Percentiles rank a stretch among this genome's conserved stretches.
Conservation (phyloP, 371 early-diverging fungal species). For the Mucor mucedo region DNA sequence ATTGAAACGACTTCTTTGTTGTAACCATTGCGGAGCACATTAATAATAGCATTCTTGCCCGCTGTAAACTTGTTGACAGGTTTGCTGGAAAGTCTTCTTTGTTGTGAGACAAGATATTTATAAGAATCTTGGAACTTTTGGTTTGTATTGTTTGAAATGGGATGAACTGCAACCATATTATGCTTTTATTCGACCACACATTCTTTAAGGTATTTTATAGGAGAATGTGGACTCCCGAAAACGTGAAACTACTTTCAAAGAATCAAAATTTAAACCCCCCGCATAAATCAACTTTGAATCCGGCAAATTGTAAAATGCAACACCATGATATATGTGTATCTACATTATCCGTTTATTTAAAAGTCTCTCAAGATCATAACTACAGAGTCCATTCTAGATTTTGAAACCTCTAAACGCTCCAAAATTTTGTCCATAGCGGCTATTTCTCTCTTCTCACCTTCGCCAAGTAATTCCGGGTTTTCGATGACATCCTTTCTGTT, state of each 20-base stretch:
- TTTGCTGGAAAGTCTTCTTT: background rate
- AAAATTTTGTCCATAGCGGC: slow-evolving; percentile 55
- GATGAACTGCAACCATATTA: slow-evolving; percentile 1
- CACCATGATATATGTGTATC: background rate
- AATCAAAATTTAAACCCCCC: background rate
- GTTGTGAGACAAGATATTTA: background rate
- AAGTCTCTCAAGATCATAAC: slow-evolving; percentile 74
- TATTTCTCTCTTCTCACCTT: slow-evolving; percentile 62
- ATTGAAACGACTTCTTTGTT: background rate
- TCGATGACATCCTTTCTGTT: slow-evolving; percentile 76
- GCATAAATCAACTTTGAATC: background rate
- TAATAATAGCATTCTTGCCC: background rate
- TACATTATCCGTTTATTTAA: slow-evolving; percentile 25
- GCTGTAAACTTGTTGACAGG: background rate
- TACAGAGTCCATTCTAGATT: slow-evolving; percentile 69
- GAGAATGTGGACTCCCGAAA: background rate
- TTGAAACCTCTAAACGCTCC: slow-evolving; percentile 63
- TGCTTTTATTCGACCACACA: background rate
- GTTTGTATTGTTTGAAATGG: background rate
- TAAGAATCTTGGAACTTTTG: background rate
- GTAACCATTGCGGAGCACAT: background rate
- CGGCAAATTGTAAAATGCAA: background rate
- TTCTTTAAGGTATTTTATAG: background rate
- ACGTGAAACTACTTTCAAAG: background rate
- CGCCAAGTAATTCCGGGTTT: slow-evolving; percentile 63